These are phyloP conservation scores for Pachyrhizus erosus DNA, from an alignment of 306 rosid species.

Conservation along the genomic window DNA sequence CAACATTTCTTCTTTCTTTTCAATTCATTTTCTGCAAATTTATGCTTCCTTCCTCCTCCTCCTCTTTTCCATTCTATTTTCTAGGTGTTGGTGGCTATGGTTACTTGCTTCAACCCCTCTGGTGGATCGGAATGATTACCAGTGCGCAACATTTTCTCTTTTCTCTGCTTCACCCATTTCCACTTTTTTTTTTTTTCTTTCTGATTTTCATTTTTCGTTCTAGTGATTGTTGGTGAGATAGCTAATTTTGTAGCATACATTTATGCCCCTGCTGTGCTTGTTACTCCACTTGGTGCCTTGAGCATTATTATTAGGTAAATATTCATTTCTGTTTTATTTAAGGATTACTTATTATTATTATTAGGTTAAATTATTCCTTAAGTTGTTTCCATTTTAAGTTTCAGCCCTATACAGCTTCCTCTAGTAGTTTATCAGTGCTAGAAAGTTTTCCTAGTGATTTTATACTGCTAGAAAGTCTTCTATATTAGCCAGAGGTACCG, in stretches of 20 bases:
- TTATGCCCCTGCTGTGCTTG: constrained; percentile 89
- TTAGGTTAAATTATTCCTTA: neutral
- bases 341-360: neutral
- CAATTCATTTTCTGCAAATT: neutral
- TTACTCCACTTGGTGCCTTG: constrained; percentile 91
- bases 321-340: neutral
- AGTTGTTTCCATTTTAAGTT: neutral
- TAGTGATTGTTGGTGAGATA: constrained; percentile 89
- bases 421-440: neutral
- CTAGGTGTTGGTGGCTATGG: constrained; percentile 93
- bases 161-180: neutral
- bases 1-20: neutral
- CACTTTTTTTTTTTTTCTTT: neutral
- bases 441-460: neutral
- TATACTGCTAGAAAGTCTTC: neutral
- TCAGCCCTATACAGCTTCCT: neutral
- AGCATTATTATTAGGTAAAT: constrained; percentile 88
- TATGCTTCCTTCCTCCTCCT: neutral
- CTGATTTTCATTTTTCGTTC: neutral
- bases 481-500: neutral
- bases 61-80: too few species aligned
- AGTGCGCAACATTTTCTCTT: constrained; percentile 51
- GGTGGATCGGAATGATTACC: constrained; percentile 96
- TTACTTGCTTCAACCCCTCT: constrained; percentile 82
- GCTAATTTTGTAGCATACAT: constrained; percentile 85